Evolutionary conservation across 306 rosid genomes (phyloP).

Genomic region (Cicer cuneatum): DNA sequence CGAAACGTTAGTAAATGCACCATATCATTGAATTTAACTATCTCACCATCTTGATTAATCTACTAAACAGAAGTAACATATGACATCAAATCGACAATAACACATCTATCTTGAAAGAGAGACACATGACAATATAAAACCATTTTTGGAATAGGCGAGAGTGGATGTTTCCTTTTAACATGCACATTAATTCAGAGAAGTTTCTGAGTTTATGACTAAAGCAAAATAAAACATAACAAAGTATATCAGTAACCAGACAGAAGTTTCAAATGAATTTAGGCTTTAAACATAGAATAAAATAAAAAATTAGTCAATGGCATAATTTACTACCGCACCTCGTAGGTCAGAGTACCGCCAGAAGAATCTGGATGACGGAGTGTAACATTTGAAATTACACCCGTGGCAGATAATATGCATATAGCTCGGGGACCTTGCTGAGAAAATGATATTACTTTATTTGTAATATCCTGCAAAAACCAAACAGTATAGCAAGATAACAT

Average conservation of each 20-base stretch:
- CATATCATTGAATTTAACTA: constrained; percentile 8
- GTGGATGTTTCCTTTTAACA: background rate
- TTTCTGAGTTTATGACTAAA: background rate
- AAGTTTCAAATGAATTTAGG: constrained; percentile 4
- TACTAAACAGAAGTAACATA: background rate
- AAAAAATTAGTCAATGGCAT: constrained; percentile 22
- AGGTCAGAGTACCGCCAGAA: constrained; percentile 71
- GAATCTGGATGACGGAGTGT: constrained; percentile 83
- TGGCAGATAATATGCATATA: constrained; percentile 78
- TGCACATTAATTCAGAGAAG: background rate
- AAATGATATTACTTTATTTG: constrained; percentile 73
- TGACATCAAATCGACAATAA: background rate
- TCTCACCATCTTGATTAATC: background rate
- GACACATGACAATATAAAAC: background rate
- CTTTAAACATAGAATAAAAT: background rate
- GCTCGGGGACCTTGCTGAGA: constrained; percentile 90
- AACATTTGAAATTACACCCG: constrained; percentile 75
- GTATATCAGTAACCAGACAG: background rate
- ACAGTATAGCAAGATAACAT: constrained; percentile 33
- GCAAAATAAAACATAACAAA: constrained; percentile 23
- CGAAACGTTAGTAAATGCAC: background rate
- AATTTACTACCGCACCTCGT: constrained; percentile 63
- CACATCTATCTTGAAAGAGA: background rate
- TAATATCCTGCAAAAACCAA: constrained; percentile 66
- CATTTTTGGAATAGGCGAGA: background rate